Evolutionary conservation across 2,329 filamentous ascomycete genomes (phyloP), one percentile per base, ranked within the genome.

Genomic region (Colletotrichum falcatum): DNA sequence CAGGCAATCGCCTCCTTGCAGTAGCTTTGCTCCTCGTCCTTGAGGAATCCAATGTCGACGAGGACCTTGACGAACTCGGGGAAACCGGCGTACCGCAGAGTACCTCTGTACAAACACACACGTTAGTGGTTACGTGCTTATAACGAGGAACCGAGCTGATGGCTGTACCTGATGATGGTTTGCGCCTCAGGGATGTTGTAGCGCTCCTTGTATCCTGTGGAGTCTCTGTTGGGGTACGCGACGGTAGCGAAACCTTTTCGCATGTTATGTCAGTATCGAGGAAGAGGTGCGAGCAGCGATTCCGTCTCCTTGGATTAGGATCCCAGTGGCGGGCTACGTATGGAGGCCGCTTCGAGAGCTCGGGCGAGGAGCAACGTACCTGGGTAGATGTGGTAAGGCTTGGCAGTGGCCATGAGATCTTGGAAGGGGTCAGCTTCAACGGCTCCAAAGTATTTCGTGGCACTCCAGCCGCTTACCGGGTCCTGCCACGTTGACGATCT

Each of bases 21-120:
- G 83, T 86, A 88, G 75, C 88, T 86, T 70, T 89, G 83, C 74
- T 88, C 83, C 51, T 90, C 88, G 68, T 97, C 94, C 65, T 86
- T 89, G 59, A 98, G 88, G 89, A 97, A 97, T 74, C 94, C 94
- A 71, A 94, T 92, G 79, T 97, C 92, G 71, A 97, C 94, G 11
- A 98, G 90, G 30, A 91, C 89, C 80, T 92, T 92, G 84, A 98
- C 89, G 82, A 98, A 95, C 80, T 97, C 89, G 2, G 95, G 94
- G 88, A 97, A 97, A 49, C 95, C 94, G 74, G 89, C 87, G 85
- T 96, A 98, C 74, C 95, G 87, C 42, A 98, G 88, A 55, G 53
- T 55, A 55, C 53, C 53, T 55, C 53, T 55, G n/a, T 23, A 18
- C 35, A 26, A 2, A 30, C 14, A 37, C 35, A 26, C 2, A 12